Evolutionary conservation across 1,284 basidiomycete species (phyloP), one percentile per base, ranked within the genome.

Genomic region (Puccinia novopanici): DNA sequence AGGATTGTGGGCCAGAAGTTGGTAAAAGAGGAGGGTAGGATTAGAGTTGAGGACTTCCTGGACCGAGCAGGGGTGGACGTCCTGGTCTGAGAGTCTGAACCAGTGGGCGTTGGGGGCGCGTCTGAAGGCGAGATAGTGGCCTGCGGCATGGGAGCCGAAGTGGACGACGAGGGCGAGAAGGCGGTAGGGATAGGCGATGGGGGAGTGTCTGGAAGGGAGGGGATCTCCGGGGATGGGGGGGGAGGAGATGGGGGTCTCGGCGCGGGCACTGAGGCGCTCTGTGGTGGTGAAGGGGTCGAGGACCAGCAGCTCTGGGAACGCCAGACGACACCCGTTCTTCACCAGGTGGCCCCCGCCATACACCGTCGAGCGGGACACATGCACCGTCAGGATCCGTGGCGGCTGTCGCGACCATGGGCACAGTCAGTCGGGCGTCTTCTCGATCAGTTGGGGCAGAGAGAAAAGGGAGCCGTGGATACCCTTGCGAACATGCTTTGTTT

Each of bases 121-220:
- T n/a, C 94, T 88, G 85, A 91, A 95, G 82, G 92, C 93, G 82
- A 96, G 89, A 84, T 95, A 97, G 85, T 97, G 95, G 0, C 95
- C 94, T 84, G 92, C 95, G 8, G 90, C 91, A 84, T 95, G 93
- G 81, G 91, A 90, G 24, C 94, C 94, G 85, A 91, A 94, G 86
- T 97, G 94, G 83, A 93, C 93, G 12, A 97, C 93, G 40, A 93
- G 90, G 13, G 92, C 90, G 2, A 90, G 86, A 40, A 97, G 89
- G 42, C 30, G 70, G 61, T 42, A 71, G 27, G 37, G 22, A 24
- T 19, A 71, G 3, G 19, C 15, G 68, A 71, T n/a, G n/a, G n/a
- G n/a, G n/a, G n/a, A n/a, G n/a, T n/a, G n/a, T n/a, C n/a, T n/a
- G n/a, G 63, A 42, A 30, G 55, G 8, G 45, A 4, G 30, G 4